Evolutionary conservation across 352 stramenopile species (phyloP).

Genomic region (Phytophthora boehmeriae): DNA sequence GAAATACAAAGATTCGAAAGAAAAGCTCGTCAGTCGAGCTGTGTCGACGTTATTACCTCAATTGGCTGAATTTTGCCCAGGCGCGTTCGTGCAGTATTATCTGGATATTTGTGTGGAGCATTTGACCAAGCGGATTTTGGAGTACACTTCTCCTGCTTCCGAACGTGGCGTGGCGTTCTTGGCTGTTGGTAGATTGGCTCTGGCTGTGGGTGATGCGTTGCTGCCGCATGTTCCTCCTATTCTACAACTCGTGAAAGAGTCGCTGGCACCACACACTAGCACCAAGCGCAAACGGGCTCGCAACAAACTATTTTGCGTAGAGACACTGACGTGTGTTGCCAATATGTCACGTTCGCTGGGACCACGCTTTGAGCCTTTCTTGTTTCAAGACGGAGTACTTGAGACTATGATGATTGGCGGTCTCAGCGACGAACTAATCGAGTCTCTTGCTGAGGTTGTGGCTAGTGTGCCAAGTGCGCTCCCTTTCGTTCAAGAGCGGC

Average conservation of each 20-base stretch:
- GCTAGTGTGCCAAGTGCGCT: conserved; percentile 88
- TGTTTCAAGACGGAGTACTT: conserved; percentile 72
- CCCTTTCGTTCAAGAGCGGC: conserved; percentile 92
- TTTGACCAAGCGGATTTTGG: conserved; percentile 83
- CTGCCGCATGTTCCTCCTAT: conserved; percentile 84
- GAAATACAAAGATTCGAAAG: conserved; percentile 91
- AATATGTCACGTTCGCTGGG: conserved; percentile 74
- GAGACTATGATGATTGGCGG: conserved; percentile 91
- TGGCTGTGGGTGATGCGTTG: conserved; percentile 91
- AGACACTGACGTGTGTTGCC: conserved; percentile 83
- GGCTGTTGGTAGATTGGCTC: conserved; percentile 91
- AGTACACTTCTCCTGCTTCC: conserved; percentile 46
- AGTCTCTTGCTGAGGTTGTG: conserved; percentile 92
- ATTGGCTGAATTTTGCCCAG: conserved; percentile 92
- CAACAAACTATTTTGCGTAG: conserved; percentile 84
- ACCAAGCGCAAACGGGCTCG: conserved; percentile 52
- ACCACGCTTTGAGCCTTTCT: conserved; percentile 66
- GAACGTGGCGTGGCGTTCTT: conserved; percentile 91
- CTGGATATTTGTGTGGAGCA: conserved; percentile 83
- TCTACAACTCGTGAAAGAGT: conserved; percentile 78
- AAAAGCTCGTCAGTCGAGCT: conserved; percentile 81
- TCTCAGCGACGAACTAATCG: conserved; percentile 94
- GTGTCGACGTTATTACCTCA: conserved; percentile 92
- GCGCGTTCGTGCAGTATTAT: conserved; percentile 95
- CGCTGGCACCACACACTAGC: conserved; percentile 53